Base-by-base conservation (phyloP, 2,329 filamentous ascomycete species). In the Stemphylium beticola region DNA sequence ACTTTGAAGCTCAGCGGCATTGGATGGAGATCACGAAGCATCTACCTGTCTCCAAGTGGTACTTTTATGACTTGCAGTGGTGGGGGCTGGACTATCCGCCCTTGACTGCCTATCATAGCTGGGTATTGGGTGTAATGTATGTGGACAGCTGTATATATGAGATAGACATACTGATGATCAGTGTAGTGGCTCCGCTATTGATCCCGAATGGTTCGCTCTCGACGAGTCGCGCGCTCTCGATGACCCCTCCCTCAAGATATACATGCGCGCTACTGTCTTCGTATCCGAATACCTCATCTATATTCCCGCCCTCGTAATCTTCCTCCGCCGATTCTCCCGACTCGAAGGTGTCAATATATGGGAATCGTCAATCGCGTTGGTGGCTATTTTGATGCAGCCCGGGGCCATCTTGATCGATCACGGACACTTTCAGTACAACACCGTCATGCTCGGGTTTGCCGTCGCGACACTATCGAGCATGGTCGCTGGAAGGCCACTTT, bases 31-130 rank as follows among this genome's bases (percentile, higher is more conserved):
- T 99, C 62, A 97, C 95, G 2, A 90, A 86, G 8, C 86, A 96
- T 55, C 81, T 99, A 2, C 95, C 95, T 12, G 83, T 96, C 33
- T 95, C 92, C 10, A 90, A 95, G 75, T 99, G 96, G 95, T 99
- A 99, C 76, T 96, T 96, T 72, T 92, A 99, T 75, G 93, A 99
- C 73, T 81, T 98, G 39, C 83, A 93, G 69, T 99, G 93, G 88
- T 99, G 95, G 95, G 96, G 96, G 0, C 83, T 99, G 63, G 95
- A 99, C 78, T 99, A 99, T 75, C 95, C 95, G 52, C 95, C 95
- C 47, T 84, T 99, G 77, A 99, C 95, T 48, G 96, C 95, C 46
- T 99, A 99, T 78, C 95, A 99, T 77, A 97, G 93, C 80, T 98
- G 93, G 93, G 72, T 95, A n/a, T 79, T 96, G 57, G 95, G 95